Evolutionary conservation across 495 filamentous ascomycete genomes (phyloP).

Genomic region (Penicillium macrosclerotiorum): DNA sequence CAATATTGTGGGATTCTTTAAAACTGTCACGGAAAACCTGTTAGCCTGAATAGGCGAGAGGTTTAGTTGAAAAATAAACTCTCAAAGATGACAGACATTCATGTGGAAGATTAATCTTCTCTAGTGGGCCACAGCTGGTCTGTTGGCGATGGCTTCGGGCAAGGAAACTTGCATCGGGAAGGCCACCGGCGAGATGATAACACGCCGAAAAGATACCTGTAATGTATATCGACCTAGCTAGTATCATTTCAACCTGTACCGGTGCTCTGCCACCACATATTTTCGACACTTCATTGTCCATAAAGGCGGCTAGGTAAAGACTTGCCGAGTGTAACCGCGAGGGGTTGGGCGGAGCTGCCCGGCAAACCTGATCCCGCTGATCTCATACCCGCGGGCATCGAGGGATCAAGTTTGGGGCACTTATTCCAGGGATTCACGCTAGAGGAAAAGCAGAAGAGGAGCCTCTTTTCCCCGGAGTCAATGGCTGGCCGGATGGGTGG

Average conservation of each 20-base stretch:
- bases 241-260: background rate
- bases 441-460: too few relatives aligned
- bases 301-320: background rate
- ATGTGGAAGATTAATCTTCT: too few relatives aligned
- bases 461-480: slow-evolving; percentile 11
- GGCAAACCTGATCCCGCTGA: slow-evolving; percentile 6
- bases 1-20: too few relatives aligned
- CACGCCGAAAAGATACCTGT: background rate
- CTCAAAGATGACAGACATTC: too few relatives aligned
- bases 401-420: slow-evolving; percentile 4
- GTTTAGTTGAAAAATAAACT: too few relatives aligned
- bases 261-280: background rate
- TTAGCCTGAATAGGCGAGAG: too few relatives aligned
- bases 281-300: background rate
- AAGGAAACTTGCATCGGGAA: background rate
- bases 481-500: slow-evolving; percentile 15
- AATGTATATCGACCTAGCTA: too few relatives aligned
- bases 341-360: slow-evolving; percentile 3
- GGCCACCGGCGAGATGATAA: background rate
- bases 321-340: slow-evolving; percentile 15
- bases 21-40: too few relatives aligned
- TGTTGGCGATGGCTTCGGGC: background rate
- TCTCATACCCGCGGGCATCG: slow-evolving; percentile 12
- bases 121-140: too few relatives aligned
- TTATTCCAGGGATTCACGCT: too few relatives aligned